Evolutionary conservation across 176 grass and related monocot genomes (phyloP).

Genomic region (Triticum monococcum): DNA sequence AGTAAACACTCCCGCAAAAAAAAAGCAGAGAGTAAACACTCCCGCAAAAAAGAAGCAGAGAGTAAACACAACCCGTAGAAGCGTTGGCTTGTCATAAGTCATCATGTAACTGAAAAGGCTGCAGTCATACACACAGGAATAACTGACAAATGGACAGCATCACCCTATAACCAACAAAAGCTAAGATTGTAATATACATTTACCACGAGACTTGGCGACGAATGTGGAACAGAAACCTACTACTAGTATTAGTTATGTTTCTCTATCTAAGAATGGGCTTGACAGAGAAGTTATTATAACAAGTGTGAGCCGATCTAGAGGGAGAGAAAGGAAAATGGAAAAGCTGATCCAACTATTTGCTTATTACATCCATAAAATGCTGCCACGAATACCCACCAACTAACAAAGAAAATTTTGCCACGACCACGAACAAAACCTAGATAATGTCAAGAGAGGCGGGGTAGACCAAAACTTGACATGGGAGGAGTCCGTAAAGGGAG

Average conservation of each 20-base stretch:
- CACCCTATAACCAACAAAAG: background rate
- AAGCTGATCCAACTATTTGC: background rate
- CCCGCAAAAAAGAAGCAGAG: background rate
- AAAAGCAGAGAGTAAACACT: too few species aligned
- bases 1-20: background rate
- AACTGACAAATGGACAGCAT: constrained; percentile 1
- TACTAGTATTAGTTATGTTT: background rate
- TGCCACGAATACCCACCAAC: background rate
- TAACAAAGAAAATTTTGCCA: background rate
- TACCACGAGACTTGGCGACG: background rate
- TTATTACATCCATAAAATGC: background rate
- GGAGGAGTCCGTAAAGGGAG: too few species aligned
- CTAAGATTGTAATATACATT: background rate
- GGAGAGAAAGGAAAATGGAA: background rate
- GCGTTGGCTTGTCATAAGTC: background rate
- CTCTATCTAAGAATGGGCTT: background rate
- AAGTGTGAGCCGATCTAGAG: constrained; percentile 7
- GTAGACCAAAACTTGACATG: too few species aligned
- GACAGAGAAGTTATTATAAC: constrained; percentile 3
- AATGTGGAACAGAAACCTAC: constrained; percentile 5
- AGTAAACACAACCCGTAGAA: background rate
- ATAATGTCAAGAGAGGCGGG: too few species aligned
- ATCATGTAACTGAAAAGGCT: background rate
- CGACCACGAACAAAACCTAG: constrained; percentile 1
- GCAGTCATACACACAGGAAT: background rate